Conservation (phyloP, 106 monocot species). For the Agapanthus africanus region DNA sequence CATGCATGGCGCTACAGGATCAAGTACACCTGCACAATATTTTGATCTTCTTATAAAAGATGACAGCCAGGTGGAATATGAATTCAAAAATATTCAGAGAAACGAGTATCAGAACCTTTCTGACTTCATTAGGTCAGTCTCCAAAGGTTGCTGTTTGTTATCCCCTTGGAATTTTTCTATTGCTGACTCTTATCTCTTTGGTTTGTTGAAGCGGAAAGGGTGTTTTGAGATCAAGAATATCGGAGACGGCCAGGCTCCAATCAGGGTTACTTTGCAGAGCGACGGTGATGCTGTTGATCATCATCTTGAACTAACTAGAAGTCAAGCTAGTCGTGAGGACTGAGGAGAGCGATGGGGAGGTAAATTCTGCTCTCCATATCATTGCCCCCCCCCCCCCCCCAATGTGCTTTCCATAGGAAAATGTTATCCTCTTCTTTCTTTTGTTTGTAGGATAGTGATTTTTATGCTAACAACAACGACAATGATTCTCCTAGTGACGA, state of each 20-base stretch:
- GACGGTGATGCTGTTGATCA: conserved; percentile 90
- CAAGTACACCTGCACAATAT: conserved; percentile 90
- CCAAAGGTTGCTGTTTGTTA: no score
- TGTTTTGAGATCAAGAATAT: conserved; percentile 86
- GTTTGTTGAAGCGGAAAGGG: conserved; percentile 57
- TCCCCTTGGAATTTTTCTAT: no score
- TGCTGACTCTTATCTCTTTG: neutral
- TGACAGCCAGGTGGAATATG: conserved; percentile 83
- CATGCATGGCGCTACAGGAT: conserved; percentile 89
- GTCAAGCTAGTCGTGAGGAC: conserved; percentile 65
- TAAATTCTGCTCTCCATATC: no score
- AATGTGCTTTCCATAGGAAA: no score
- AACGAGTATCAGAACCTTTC: conserved; percentile 93
- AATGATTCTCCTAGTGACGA: conserved; percentile 90
- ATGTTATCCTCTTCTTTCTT: no score
- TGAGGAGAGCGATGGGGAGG: conserved; percentile 98
- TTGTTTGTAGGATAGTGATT: conserved; percentile 80
- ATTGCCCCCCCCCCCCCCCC: no score
- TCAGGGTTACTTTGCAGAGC: conserved; percentile 58
- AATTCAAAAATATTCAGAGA: conserved; percentile 93
- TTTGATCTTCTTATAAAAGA: conserved; percentile 93
- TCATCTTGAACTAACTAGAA: conserved; percentile 77
- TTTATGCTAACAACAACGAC: conserved; percentile 89
- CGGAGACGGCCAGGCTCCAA: conserved; percentile 52
- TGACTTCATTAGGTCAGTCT: conserved; percentile 94